A percentile compares a stretch with the other conserved stretches of the same genome.
Conservation (phyloP, 1,139 yeast genomes). For the Saccharomyces uvarum region DNA sequence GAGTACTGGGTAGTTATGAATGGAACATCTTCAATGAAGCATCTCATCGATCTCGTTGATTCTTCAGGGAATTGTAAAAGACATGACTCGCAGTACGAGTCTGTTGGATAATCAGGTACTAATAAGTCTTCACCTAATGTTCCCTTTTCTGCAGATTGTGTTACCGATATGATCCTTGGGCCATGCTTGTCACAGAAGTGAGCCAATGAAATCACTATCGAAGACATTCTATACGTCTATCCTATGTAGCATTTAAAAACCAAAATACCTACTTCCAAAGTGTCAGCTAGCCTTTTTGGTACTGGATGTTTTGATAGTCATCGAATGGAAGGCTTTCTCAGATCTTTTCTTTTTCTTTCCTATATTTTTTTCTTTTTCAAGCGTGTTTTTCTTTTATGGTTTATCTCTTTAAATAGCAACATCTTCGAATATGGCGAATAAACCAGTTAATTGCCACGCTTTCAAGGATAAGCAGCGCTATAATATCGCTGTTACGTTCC, state of each 20-base stretch:
- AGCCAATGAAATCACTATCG: conserved; percentile 46
- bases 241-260: neutral
- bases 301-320: neutral
- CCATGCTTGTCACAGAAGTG: conserved; percentile 88
- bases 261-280: neutral
- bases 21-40: conserved; percentile 14
- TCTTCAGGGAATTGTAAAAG: conserved; percentile 42
- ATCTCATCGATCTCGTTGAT: conserved; percentile 20
- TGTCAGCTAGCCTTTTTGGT: neutral
- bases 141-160: conserved; percentile 40
- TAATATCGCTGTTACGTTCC: neutral
- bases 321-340: neutral
- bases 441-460: neutral
- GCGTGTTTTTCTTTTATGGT: neutral
- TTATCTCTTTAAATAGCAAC: neutral
- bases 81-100: conserved; percentile 56
- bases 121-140: conserved; percentile 24
- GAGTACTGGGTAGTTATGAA: conserved; percentile 60
- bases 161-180: conserved; percentile 67
- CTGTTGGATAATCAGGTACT: conserved; percentile 31
- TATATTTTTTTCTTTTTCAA: neutral
- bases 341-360: neutral
- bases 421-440: neutral
- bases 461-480: neutral
- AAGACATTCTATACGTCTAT: conserved; percentile 10